Percentiles rank a stretch among this genome's conserved stretches.
Evolutionary conservation across 1,284 basidiomycete species (phyloP).

Genomic region (Afroboletus lepidellus): DNA sequence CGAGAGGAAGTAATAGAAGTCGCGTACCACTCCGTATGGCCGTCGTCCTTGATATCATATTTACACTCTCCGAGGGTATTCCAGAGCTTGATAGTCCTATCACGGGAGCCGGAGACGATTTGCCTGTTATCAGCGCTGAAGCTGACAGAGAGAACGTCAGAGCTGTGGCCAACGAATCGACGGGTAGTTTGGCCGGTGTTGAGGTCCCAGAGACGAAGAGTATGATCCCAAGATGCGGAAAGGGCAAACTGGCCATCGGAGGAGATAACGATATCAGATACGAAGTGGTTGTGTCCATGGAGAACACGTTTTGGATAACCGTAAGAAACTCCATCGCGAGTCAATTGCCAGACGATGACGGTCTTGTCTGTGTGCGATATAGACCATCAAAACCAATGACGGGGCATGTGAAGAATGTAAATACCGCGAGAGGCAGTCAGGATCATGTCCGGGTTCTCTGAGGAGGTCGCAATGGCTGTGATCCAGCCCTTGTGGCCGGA

Average conservation of each 20-base stretch:
- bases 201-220: conserved; percentile 98
- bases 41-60: conserved; percentile 99
- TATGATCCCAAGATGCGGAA: conserved; percentile 99
- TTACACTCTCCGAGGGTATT: conserved; percentile 99
- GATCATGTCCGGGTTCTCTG: conserved; percentile 97
- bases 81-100: conserved; percentile 99
- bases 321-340: conserved; percentile 90
- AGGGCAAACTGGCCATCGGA: conserved; percentile 99
- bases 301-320: conserved; percentile 97
- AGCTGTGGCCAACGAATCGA: conserved; percentile 97
- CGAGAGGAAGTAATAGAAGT: not conserved
- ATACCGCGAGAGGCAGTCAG: conserved; percentile 94
- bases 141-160: conserved; percentile 96
- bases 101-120: conserved; percentile 97
- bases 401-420: conserved; percentile 29
- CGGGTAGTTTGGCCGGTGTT: conserved; percentile 94
- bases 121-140: conserved; percentile 98
- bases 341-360: conserved; percentile 99
- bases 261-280: conserved; percentile 98
- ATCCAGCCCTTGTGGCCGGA: conserved; percentile 97
- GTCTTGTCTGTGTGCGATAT: conserved; percentile 94
- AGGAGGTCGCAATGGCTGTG: conserved; percentile 94
- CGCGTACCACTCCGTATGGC: conserved; percentile 89
- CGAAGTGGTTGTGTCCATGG: conserved; percentile 99
- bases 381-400: conserved; percentile 24